These are phyloP conservation scores for Rhodotorula diobovata DNA, from an alignment of 768 basidiomycete genomes.

Conservation along the genomic window DNA sequence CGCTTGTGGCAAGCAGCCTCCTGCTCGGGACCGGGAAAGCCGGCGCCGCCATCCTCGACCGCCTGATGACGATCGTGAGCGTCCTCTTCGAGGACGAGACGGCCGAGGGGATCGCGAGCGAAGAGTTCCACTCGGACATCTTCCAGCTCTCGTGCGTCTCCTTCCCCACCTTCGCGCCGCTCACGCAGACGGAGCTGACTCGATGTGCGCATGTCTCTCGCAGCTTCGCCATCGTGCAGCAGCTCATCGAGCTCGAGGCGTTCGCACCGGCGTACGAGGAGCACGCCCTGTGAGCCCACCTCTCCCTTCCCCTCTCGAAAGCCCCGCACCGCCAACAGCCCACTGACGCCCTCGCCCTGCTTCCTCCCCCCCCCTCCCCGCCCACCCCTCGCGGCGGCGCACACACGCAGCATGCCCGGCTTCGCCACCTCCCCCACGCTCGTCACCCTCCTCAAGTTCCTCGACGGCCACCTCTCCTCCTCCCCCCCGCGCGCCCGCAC, in stretches of 20 bases:
- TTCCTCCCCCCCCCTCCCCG: too few relatives aligned
- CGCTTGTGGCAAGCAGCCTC: background rate
- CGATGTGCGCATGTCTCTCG: too few relatives aligned
- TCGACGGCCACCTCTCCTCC: slow-evolving; percentile 32
- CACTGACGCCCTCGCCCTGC: background rate
- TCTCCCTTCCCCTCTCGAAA: background rate
- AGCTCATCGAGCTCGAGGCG: slow-evolving; percentile 8
- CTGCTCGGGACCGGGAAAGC: slow-evolving; percentile 23
- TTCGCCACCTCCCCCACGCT: slow-evolving; percentile 15
- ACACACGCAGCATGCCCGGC: slow-evolving; percentile 12
- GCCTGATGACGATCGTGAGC: slow-evolving; percentile 15
- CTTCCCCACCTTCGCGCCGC: background rate
- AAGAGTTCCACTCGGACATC: slow-evolving; percentile 3
- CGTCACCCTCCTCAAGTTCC: slow-evolving; percentile 35
- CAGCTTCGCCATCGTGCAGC: slow-evolving; percentile 30
- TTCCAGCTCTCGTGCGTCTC: slow-evolving; percentile 10
- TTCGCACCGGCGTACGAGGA: slow-evolving; percentile 4
- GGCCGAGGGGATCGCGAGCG: background rate
- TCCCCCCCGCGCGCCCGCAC: background rate
- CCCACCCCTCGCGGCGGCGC: background rate
- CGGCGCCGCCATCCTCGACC: slow-evolving; percentile 20
- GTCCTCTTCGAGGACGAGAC: slow-evolving; percentile 14
- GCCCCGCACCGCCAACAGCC: background rate
- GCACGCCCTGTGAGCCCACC: slow-evolving; percentile 6
- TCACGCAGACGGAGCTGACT: background rate